phyloP scores from a whole-genome alignment of 495 filamentous ascomycete species.

The Neurospora pannonica region DNA sequence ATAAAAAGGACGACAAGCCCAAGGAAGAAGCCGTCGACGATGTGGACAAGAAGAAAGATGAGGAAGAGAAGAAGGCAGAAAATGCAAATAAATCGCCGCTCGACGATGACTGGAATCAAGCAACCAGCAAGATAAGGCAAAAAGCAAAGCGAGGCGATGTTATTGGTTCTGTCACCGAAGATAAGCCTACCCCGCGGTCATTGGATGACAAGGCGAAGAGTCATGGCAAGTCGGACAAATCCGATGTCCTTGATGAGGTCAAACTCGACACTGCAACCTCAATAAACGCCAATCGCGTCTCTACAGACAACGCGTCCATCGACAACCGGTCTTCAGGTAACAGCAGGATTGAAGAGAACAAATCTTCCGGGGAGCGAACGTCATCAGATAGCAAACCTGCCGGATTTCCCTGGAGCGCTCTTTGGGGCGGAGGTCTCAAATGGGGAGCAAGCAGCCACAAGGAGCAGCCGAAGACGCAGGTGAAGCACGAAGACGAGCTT shows the following conservation, averaged over 20 bases:
- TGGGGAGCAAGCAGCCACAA: neutral
- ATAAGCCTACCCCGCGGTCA: neutral
- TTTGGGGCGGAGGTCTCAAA: neutral
- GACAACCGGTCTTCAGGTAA: neutral
- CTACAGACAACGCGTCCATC: slow-evolving; percentile 20
- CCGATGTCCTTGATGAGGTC: slow-evolving; percentile 38
- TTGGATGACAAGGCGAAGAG: neutral
- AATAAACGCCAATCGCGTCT: slow-evolving; percentile 26
- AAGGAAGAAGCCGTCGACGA: slow-evolving; percentile 23
- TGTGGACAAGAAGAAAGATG: slow-evolving; percentile 11
- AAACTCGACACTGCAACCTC: slow-evolving; percentile 38
- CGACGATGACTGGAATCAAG: slow-evolving; percentile 12
- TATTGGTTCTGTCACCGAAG: neutral
- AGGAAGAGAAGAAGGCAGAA: slow-evolving; percentile 14
- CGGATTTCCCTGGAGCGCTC: neutral
- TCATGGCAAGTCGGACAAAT: slow-evolving; percentile 15
- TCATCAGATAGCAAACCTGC: neutral
- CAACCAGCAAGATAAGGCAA: neutral
- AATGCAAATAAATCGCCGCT: slow-evolving; percentile 13
- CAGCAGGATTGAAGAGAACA: neutral
- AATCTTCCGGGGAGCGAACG: neutral
- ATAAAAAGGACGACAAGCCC: slow-evolving; percentile 22
- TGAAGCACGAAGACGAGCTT: slow-evolving; percentile 15
- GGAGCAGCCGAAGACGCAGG: slow-evolving; percentile 1
- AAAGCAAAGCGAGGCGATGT: neutral